Conservation (phyloP, 352 stramenopile genomes). For the Saprolegnia parasitica region DNA sequence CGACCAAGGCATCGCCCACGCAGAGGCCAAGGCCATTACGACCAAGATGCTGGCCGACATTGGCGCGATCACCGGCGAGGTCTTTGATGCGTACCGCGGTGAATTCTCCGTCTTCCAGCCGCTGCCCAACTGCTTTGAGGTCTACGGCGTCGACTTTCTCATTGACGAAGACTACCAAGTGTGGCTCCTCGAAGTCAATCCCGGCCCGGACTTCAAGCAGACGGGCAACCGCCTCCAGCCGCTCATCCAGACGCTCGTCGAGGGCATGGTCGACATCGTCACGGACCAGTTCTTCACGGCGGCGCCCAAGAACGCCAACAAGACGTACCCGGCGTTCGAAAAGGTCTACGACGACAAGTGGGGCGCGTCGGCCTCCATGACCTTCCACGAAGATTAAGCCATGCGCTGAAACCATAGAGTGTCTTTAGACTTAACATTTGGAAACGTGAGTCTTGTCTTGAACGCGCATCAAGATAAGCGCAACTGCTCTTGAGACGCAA, state of each 20-base stretch:
- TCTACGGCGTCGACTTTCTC: constrained; percentile 75
- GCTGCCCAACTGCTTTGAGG: constrained; percentile 64
- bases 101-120: constrained; percentile 73
- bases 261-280: constrained; percentile 51
- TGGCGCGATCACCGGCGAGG: constrained; percentile 50
- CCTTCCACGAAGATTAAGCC: constrained; percentile 37
- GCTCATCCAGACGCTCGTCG: constrained; percentile 59
- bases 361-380: constrained; percentile 48
- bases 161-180: constrained; percentile 64
- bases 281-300: constrained; percentile 48
- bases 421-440: too few relatives aligned
- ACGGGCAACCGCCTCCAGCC: constrained; percentile 52
- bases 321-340: constrained; percentile 38
- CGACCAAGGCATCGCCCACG: constrained; percentile 32
- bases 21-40: constrained; percentile 40
- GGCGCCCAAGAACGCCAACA: constrained; percentile 30
- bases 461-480: too few relatives aligned
- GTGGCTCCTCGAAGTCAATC: constrained; percentile 68
- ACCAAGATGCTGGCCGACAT: constrained; percentile 59
- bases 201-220: constrained; percentile 76
- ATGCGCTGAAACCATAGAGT: background rate
- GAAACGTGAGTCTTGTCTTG: too few relatives aligned
- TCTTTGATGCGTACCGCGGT: constrained; percentile 63
- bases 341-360: constrained; percentile 59
- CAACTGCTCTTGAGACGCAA: too few relatives aligned